Evolutionary conservation across 1,139 yeast species (phyloP), one percentile per base, ranked within the genome.

Genomic region (Arxiozyma telluris): DNA sequence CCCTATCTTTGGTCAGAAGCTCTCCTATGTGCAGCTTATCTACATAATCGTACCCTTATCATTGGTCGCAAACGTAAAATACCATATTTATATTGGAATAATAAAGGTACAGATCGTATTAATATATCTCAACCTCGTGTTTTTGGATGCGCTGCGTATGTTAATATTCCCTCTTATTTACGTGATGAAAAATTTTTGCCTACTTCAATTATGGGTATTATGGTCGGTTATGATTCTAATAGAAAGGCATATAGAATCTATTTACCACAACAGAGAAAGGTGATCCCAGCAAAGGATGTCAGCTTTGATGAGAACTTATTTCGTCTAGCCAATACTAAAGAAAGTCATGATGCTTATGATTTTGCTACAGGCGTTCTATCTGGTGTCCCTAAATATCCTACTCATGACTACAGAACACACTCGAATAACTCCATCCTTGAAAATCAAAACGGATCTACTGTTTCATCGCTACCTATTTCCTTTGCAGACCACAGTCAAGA

Each of bases 121-220:
- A 41, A 30, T 34, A 17, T 54, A 30, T 23, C 21, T 17, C 52
- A 54, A 18, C 20, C 54, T 1, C 18, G 39, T 4, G 18, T 49
- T 4, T 56, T 56, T 50, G 58, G 57, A 1, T 56, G 57, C 44
- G 42, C 44, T 11, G 57, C 56, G 7, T 55, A 47, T 47, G 46
- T 50, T 48, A 44, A 51, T 4, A 3, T 53, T 3, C 57, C 57
- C 1, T 3, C 18, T 3, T 6, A 34, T 12, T 3, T 18, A 22
- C 46, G 57, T 9, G 57, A 55, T 41, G 57, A 54, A 12, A 55
- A 55, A 47, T 44, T 53, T 2, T 4, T 41, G 2, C 53, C 53
- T 1, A 44, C 52, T 20, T n/a, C 50, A 6, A 30, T 49, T 20
- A 5, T 21, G 18, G 50, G 58, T 44, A 48, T 54, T 3, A 21